Base-by-base conservation (phyloP, 2,329 filamentous ascomycete genomes). In the Beauveria pseudobassiana region DNA sequence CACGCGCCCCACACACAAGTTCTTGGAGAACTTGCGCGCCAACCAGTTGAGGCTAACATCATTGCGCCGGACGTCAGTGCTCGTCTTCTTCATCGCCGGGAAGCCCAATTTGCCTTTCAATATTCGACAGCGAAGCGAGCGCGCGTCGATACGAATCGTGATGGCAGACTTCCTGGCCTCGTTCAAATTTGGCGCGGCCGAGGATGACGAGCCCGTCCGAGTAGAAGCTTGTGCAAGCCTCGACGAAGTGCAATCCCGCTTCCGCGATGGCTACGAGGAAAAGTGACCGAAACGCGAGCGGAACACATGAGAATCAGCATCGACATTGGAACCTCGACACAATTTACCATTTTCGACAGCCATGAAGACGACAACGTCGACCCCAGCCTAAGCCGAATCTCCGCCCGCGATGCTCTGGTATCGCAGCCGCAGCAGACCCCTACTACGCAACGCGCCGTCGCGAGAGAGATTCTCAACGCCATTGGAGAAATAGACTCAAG, bases 361-460 rank as follows among this genome's bases (percentile, higher is more conserved):
- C 62, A 62, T 2, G 40, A 63, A 1, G 64, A 63, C 22, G 65
- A 63, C 22, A 65, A 68, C n/a, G 61, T 72, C 16, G 68, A 72
- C 45, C 46, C 53, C 7, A 58, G 38, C 53, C 46, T 55, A 5
- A 76, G 76, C 54, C 71, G 73, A 8, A 75, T 84, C 20, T 71
- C 68, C 16, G 79, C 75, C 10, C 75, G 74, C 62, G 79, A 84
- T 45, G 73, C 76, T 0, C 65, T 84, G 18, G 72, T 76, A 65
- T 78, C 78, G 65, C 82, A 84, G 69, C 77, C 80, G 0, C 68
- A 73, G 42, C 76, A 81, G 56, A 74, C 82, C 61, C 80, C 81
- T 0, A 68, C 71, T 1, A 69, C 80, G 40, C 83, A 85, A 67
- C 76, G 73, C 60, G 73, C 76, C 1, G 76, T 84, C 34, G 77